Conservation (phyloP, 345 rosid species). For the Salix dunnii region DNA sequence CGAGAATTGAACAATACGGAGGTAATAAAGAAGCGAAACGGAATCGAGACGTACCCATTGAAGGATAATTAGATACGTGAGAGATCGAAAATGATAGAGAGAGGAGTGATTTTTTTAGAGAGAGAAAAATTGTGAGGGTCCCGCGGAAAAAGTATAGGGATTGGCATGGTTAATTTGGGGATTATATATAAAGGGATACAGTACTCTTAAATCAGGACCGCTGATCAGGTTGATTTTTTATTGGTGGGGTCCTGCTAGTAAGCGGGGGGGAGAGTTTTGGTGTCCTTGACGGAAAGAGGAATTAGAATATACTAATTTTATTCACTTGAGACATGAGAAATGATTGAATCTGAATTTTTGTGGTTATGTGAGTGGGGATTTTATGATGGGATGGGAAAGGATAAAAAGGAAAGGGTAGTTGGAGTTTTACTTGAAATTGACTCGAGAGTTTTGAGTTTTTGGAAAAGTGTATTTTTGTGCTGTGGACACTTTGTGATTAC, state of each 20-base stretch:
- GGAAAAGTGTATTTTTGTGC: too few species aligned
- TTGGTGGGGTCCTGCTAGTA: not conserved
- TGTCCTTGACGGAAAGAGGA: not conserved
- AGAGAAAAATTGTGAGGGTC: conserved; percentile 24
- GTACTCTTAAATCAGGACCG: conserved; percentile 25
- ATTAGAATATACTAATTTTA: not conserved
- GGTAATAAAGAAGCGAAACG: not conserved
- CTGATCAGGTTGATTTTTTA: not conserved
- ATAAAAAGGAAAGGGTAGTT: too few species aligned
- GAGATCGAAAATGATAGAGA: conserved; percentile 21
- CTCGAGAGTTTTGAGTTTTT: too few species aligned
- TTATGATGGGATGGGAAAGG: too few species aligned
- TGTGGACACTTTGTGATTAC: too few species aligned
- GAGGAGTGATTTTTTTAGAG: not conserved
- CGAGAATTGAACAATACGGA: not conserved
- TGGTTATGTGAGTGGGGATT: too few species aligned
- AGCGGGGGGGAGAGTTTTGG: too few species aligned
- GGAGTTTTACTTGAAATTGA: too few species aligned
- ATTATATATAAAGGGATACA: not conserved
- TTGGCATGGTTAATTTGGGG: not conserved
- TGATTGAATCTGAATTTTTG: not conserved
- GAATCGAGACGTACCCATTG: conserved; percentile 40
- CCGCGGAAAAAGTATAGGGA: conserved; percentile 17
- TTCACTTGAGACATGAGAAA: not conserved
- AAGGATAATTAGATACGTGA: conserved; percentile 15